Conservation (phyloP, 257 asterid species). For the Scutellaria barbata region DNA sequence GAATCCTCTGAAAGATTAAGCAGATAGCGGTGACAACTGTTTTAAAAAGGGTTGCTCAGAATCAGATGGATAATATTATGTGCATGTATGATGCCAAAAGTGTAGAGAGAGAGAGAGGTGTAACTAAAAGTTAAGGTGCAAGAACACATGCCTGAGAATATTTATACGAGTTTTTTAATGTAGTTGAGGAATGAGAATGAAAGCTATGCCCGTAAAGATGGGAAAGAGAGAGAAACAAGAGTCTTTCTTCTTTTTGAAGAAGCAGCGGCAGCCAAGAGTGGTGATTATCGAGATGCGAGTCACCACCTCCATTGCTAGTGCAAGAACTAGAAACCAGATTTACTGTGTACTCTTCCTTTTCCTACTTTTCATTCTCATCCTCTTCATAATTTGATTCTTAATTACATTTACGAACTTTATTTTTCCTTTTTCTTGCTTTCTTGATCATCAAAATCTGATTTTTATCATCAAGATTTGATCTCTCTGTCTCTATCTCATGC, state of each 20-base stretch:
- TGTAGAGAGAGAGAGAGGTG: neutral
- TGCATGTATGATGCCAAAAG: neutral
- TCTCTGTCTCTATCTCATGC: slow-evolving; percentile 19
- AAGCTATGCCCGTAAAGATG: slow-evolving; percentile 4
- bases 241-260: slow-evolving; percentile 24
- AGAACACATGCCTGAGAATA: slow-evolving; percentile 31
- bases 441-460: slow-evolving; percentile 12
- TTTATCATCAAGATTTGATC: slow-evolving; percentile 34
- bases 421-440: slow-evolving; percentile 21
- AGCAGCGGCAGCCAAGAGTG: slow-evolving; percentile 37
- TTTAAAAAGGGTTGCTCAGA: neutral
- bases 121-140: slow-evolving; percentile 29
- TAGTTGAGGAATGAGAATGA: slow-evolving; percentile 23
- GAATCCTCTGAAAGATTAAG: slow-evolving; percentile 31
- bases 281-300: slow-evolving; percentile 67
- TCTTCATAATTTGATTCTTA: slow-evolving; percentile 49
- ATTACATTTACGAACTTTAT: neutral
- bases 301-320: slow-evolving; percentile 29
- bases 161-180: slow-evolving; percentile 35
- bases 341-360: slow-evolving; percentile 49
- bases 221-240: slow-evolving; percentile 40
- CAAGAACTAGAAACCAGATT: slow-evolving; percentile 28
- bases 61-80: neutral
- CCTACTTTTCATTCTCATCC: slow-evolving; percentile 60
- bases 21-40: slow-evolving; percentile 5